Evolutionary conservation across 805 yeast genomes (phyloP), one percentile per base, ranked within the genome.

Genomic region (Clavispora vitiphila): DNA sequence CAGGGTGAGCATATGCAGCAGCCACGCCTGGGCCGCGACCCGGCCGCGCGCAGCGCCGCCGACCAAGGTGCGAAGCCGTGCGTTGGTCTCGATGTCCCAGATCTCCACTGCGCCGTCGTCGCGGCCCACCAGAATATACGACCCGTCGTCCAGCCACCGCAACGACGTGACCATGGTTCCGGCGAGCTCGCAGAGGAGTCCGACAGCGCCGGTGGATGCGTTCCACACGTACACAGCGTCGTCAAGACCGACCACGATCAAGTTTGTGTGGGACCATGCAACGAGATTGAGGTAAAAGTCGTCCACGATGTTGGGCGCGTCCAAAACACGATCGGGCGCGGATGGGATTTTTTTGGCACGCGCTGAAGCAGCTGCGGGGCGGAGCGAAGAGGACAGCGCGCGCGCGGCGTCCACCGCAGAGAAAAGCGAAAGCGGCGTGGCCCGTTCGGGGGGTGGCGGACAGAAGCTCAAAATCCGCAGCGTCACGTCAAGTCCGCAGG

Each of bases 301-400:
- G 62, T 93, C 96, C 18, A 83, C 75, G 43, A 90, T 74, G 0
- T 96, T 96, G 0, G 99, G 99, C 0, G 98, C 99, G 65, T 93
- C 99, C 31, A 93, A 71, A 1, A 93, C 95, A 48, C 96, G 76
- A 50, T 87, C 96, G 1, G 99, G 98, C 25, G 87, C 86, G 0
- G 87, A 79, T 20, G 95, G 87, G 36, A 93, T 74, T 52, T 81
- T 82, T 50, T 95, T 79, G 37, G 86, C 77, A 54, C 89, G 71
- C 14, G 85, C 80, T 27, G 80, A 72, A 4, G 83, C 85, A 21
- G 75, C 69, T 10, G 74, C 65, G 0, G 81, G 74, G 9, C 71
- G 64, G 35, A 67, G 55, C 27, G 67, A 57, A 37, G 62, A 62
- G 35, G 52, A 54, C 31, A 32, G 45, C 55, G 44, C 46, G 47